Evolutionary conservation across 345 rosid genomes (phyloP), one percentile per base, ranked within the genome.

Genomic region (Erucastrum elatum): DNA sequence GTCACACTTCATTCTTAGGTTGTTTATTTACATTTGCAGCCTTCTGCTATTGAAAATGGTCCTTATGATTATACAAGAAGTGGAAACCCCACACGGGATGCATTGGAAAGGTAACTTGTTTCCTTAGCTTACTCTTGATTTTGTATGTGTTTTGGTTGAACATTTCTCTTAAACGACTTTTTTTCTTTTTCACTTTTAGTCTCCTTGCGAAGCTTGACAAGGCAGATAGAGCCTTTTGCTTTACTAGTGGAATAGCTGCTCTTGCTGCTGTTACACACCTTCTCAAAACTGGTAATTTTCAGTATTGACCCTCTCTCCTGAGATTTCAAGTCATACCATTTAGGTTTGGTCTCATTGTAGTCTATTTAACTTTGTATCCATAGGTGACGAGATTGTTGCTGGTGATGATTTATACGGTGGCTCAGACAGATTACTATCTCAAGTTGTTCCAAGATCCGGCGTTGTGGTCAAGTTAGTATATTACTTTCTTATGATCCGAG

Each of bases 241-340:
- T 95, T 79, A 88, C 98, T 37, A 93, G 97, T 75, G 98, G 98
- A 82, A 95, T 95, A 96, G 99, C 98, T 86, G 99, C 98, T 79
- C 88, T 93, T 81, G 78, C 89, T 77, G 87, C 98, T 65, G 97
- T 91, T 69, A 74, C 88, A 7, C 94, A 87, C 84, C 96, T 93
- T 74, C 70, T 95, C 78, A 81, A 78, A 84, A 70, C 80, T 65
- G 98, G 99, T 95, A 74, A 53, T 66, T 39, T 72, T 53, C 3
- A n/a, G 8, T 64, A 6, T 44, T 25, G 27, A 44, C n/a, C 30
- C 27, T 51, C 49, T 53, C 51, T 61, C 61, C 16, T 41, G 25
- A 25, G 0, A 4, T 39, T 8, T 39, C 16, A n/a, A n/a, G n/a
- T 64, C 3, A 69, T 61, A 26, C 26, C 4, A 8, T n/a, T 39